Evolutionary conservation across 208 protist species (phyloP), one percentile per base, ranked within the genome.

Genomic region (Lotmaria passim): DNA sequence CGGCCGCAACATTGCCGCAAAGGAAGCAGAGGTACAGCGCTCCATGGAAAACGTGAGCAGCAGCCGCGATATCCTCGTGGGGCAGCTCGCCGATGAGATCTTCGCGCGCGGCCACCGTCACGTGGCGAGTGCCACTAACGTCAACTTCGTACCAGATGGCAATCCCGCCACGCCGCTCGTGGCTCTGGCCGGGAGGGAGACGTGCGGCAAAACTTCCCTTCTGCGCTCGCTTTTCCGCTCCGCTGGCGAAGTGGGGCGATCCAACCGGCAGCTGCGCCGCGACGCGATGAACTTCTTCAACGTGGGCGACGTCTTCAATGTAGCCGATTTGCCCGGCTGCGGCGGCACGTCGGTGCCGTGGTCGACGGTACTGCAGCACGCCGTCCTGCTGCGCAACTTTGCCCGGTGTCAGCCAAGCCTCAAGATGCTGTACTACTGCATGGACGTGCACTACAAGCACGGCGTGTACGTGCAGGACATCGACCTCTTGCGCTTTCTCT

Each of bases 361-460:
- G 87, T 87, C 87, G 7, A 82, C 82, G 5, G 68, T 94, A 17
- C 78, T 96, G 53, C 88, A 94, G 55, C 88, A 96, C 63, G 91
- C 91, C 19, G 81, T 90, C 19, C 75, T 96, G 12, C 74, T 96
- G 31, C 79, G 91, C 28, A 96, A 96, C 77, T 93, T 93, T 62
- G 77, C 67, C 19, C 88, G 82, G 8, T 91, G 63, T 44, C 86
- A 92, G 62, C 91, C 91, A 7, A 91, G 76, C 50, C 66, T 96
- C 12, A 96, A 96, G 67, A 96, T 96, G 91, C 65, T 96, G 1
- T 96, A 96, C 77, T 96, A 96, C 70, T 93, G 87, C 78, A 90
- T 96, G 85, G 91, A 96, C 69, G 87, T 92, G n/a, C 80, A 93
- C 69, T 92, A 91, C 70, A 90, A 87, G 52, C 65, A 94, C 52